Conservation (phyloP, 192 early-diverging fungal genomes). For the Entomortierella parvispora region DNA sequence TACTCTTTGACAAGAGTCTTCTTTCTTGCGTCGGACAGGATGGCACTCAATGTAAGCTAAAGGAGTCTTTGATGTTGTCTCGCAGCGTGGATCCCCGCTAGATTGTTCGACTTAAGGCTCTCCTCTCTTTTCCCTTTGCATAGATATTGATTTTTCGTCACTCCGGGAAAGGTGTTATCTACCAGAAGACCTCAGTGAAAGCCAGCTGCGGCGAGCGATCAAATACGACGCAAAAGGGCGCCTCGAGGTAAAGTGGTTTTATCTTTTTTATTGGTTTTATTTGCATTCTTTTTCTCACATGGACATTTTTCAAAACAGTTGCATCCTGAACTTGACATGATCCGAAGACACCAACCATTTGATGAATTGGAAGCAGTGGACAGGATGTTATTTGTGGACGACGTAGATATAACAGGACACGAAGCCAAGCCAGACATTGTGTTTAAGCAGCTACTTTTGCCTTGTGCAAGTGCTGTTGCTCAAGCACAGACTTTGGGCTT, state of each 20-base stretch:
- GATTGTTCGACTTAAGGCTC: background rate
- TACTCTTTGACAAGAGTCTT: slow-evolving; percentile 41
- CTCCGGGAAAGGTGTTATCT: slow-evolving; percentile 17
- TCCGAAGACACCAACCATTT: slow-evolving; percentile 20
- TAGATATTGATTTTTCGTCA: slow-evolving; percentile 18
- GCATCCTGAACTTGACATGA: slow-evolving; percentile 37
- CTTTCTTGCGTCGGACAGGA: slow-evolving; percentile 17
- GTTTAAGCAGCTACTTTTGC: slow-evolving; percentile 35
- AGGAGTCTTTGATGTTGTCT: background rate
- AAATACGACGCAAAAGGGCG: slow-evolving; percentile 43
- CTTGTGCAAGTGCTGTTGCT: slow-evolving; percentile 4
- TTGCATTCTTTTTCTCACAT: no score
- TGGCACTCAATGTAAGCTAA: slow-evolving; percentile 28
- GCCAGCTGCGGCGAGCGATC: slow-evolving; percentile 42
- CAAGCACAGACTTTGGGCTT: background rate
- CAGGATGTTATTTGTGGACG: slow-evolving; percentile 48
- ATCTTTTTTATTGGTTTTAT: background rate
- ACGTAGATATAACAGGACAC: slow-evolving; percentile 36
- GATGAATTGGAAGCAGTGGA: slow-evolving; percentile 37
- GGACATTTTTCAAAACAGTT: no score
- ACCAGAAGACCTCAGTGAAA: slow-evolving; percentile 5
- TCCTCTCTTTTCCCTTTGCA: background rate
- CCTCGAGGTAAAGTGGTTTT: slow-evolving; percentile 27
- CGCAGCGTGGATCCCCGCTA: background rate
- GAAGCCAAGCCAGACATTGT: slow-evolving; percentile 23